Evolutionary conservation across 768 basidiomycete genomes (phyloP), one percentile per base, ranked within the genome.

Genomic region (Kwoniella bestiolae): DNA sequence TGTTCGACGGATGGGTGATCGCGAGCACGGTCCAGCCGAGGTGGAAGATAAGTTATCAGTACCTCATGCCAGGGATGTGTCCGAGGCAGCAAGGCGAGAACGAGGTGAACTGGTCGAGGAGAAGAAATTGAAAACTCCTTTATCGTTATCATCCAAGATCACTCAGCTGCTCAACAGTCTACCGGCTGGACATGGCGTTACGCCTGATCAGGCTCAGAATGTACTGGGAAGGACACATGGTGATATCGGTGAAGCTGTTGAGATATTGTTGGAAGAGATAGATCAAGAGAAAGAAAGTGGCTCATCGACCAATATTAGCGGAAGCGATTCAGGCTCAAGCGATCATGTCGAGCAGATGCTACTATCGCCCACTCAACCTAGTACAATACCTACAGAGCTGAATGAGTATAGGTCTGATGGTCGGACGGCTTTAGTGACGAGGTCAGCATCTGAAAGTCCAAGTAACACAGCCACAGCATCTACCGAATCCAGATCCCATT

Each of bases 21-120:
- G 68, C n/a, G 71, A 71, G 23, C 46, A 57, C 23, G 76, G 76
- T 46, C 70, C 76, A 14, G 73, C 76, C 23, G 73, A 74, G 35
- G 56, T 77, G 5, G 73, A 77, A 51, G 76, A 77, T 56, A 50
- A 41, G 14, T 38, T 71, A n/a, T 73, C 71, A 0, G 44, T 77
- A 11, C 73, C 73, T 29, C 76, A 77, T 52, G 65, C 66, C 35
- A 60, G 56, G 52, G 76, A 77, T 45, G 21, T 55, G 6, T 70
- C 68, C 11, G 70, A 71, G 57, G 65, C 66, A 25, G 73, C 73
- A 7, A 31, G 66, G 18, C 25, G 63, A 25, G 60, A 61, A 29
- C 49, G 73, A 28, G 73, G 66, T 9, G 73, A 71, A 52, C 26
- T 70, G 32, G 25, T 62, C 12, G 50, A 60, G 14, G 53, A 57